Conservation (phyloP, 1,139 yeast genomes). For the Blastobotrys niveus region DNA sequence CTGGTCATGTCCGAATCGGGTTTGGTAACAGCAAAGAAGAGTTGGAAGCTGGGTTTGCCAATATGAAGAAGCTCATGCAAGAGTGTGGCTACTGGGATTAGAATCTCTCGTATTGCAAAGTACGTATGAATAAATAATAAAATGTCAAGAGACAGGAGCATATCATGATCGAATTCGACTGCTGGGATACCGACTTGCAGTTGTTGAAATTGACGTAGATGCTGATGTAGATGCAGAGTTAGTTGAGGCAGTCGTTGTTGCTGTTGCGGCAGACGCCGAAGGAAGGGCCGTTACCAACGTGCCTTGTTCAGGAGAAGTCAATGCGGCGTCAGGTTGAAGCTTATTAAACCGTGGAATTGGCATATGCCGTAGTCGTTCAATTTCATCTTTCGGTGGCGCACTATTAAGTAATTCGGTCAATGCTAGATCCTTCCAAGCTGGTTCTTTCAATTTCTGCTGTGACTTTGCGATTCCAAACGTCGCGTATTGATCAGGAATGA, state of each 20-base stretch:
- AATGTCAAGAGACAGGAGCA: too few species aligned
- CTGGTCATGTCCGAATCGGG: slow-evolving; percentile 47
- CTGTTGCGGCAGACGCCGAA: background rate
- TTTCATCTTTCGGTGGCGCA: slow-evolving; percentile 10
- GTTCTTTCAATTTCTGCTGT: slow-evolving; percentile 20
- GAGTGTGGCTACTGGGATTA: slow-evolving; percentile 6
- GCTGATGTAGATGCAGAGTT: background rate
- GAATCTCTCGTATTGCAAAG: background rate
- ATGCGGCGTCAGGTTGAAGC: background rate
- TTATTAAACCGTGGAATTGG: slow-evolving; percentile 4
- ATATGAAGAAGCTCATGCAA: slow-evolving; percentile 19
- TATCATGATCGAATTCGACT: background rate
- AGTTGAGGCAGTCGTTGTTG: background rate
- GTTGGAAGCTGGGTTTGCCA: slow-evolving; percentile 31
- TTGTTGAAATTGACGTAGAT: background rate
- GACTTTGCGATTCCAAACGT: slow-evolving; percentile 25
- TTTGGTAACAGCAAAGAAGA: slow-evolving; percentile 44
- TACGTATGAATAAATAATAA: too few species aligned
- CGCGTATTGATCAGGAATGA: slow-evolving; percentile 30
- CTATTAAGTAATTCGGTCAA: slow-evolving; percentile 24
- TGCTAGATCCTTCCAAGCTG: slow-evolving; percentile 36
- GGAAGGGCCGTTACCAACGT: too few species aligned
- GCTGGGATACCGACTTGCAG: too few species aligned
- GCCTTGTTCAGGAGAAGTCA: slow-evolving; percentile 8
- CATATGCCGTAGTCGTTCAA: slow-evolving; percentile 7